A percentile compares a stretch with the other conserved stretches of the same genome.
phyloP scores from a whole-genome alignment of 495 filamentous ascomycete species.

The Poronia punctata region DNA sequence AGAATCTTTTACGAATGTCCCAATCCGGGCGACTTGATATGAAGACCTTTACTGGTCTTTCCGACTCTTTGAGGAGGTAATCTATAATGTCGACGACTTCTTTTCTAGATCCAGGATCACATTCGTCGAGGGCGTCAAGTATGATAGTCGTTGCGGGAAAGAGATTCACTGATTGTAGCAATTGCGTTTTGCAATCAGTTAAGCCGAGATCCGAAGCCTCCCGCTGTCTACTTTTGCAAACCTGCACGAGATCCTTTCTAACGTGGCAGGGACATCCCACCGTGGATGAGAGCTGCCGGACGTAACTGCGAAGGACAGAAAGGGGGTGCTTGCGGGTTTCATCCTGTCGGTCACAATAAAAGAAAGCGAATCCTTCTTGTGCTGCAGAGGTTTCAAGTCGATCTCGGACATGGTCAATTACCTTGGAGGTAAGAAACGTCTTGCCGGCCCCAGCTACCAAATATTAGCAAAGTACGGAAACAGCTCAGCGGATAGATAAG shows the following conservation, averaged over 20 bases:
- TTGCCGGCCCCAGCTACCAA: conserved; percentile 27
- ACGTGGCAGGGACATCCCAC: background rate
- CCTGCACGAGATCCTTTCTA: background rate
- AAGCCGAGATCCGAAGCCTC: background rate
- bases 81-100: background rate
- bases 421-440: conserved; percentile 29
- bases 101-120: background rate
- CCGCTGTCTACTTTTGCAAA: background rate
- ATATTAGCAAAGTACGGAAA: background rate
- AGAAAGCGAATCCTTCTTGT: conserved; percentile 32
- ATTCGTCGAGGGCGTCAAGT: conserved; percentile 1
- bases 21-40: conserved; percentile 38
- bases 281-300: conserved; percentile 31
- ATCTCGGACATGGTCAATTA: conserved; percentile 24
- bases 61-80: background rate
- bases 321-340: conserved; percentile 21
- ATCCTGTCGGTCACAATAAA: conserved; percentile 36
- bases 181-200: background rate
- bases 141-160: background rate
- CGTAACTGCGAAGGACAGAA: conserved; percentile 29
- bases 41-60: conserved; percentile 34
- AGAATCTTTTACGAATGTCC: conserved; percentile 24
- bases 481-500: no score
- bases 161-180: background rate
- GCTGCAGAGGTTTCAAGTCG: conserved; percentile 8